Evolutionary conservation across 164 flowering plant species (phyloP).

Genomic region (Tetracentron sinense): DNA sequence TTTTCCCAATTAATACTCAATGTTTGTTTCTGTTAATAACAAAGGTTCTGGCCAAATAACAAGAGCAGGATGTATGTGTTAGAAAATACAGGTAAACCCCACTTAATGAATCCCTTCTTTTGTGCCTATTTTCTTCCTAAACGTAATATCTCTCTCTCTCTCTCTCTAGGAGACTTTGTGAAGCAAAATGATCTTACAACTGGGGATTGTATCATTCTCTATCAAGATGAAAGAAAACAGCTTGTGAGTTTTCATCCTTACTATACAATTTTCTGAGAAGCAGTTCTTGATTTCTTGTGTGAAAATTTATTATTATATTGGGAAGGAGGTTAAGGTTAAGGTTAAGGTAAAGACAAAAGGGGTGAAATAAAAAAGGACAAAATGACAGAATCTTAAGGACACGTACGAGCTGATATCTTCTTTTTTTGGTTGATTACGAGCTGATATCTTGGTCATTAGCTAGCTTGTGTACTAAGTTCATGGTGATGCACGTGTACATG

Average conservation of each 20-base stretch:
- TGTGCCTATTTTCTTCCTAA: background rate
- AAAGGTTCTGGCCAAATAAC: slow-evolving; percentile 22
- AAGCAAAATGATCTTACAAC: slow-evolving; percentile 7
- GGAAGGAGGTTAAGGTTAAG: no score
- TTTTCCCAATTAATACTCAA: background rate
- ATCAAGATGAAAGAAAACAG: slow-evolving; percentile 7
- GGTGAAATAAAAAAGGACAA: slow-evolving; percentile 14
- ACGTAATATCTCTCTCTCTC: background rate
- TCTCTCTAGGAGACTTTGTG: slow-evolving; percentile 13
- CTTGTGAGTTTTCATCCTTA: slow-evolving; percentile 15
- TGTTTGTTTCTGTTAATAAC: background rate
- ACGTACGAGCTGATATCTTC: slow-evolving; percentile 8
- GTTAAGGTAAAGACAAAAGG: background rate
- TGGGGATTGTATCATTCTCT: slow-evolving; percentile 8
- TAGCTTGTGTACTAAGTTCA: no score
- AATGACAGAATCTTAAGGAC: slow-evolving; percentile 3
- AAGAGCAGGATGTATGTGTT: slow-evolving; percentile 20
- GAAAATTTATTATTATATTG: no score
- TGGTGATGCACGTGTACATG: slow-evolving; percentile 17
- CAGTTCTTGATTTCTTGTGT: background rate
- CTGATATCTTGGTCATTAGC: no score
- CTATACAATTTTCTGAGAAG: no score
- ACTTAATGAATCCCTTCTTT: background rate
- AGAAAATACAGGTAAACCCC: slow-evolving; percentile 19
- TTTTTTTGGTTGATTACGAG: no score